Evolutionary conservation across 1,139 yeast species (phyloP).

Genomic region (Suhomyces atakaporum): DNA sequence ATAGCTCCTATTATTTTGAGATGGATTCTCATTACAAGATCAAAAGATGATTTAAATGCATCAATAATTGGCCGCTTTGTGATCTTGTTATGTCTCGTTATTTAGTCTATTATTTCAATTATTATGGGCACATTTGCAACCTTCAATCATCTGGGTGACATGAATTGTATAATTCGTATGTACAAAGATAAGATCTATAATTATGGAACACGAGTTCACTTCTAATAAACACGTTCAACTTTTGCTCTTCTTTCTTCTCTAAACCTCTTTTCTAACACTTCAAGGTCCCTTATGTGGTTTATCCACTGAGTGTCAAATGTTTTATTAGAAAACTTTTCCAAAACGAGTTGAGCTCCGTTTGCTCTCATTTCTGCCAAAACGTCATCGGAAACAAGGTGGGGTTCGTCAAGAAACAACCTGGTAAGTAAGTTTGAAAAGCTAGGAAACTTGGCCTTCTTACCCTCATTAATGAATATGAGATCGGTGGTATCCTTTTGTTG

Average conservation of each 20-base stretch:
- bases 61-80: too few species aligned
- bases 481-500: conserved; percentile 4
- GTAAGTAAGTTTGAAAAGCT: conserved; percentile 37
- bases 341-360: conserved; percentile 54
- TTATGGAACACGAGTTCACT: too few species aligned
- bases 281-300: conserved; percentile 40
- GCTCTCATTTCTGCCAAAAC: conserved; percentile 47
- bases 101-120: too few species aligned
- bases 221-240: conserved; percentile 43
- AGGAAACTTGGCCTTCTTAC: conserved; percentile 31
- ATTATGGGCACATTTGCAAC: too few species aligned
- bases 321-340: conserved; percentile 67
- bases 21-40: too few species aligned
- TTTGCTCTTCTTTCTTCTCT: conserved; percentile 39
- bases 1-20: too few species aligned
- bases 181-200: too few species aligned
- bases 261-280: conserved; percentile 38
- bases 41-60: too few species aligned
- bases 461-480: conserved; percentile 2
- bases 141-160: too few species aligned
- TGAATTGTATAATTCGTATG: too few species aligned
- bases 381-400: conserved; percentile 34
- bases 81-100: too few species aligned
- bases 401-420: conserved; percentile 45
- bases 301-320: conserved; percentile 65